phyloP scores from a whole-genome alignment of 2,329 filamentous ascomycete genomes.

The Talaromyces sp. region DNA sequence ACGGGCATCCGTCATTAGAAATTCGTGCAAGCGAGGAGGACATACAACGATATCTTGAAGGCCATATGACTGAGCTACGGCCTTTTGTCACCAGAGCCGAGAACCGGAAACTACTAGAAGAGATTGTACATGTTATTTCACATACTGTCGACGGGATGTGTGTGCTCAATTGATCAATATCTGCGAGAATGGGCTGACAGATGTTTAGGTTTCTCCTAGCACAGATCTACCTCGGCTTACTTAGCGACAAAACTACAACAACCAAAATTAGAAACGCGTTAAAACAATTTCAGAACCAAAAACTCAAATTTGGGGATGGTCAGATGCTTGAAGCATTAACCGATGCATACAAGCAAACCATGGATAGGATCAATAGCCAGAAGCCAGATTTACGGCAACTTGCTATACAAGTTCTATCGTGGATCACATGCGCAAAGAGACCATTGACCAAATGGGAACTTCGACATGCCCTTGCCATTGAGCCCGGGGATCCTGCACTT shows the following conservation, averaged over 20 bases:
- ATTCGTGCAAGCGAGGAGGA: conserved; percentile 32
- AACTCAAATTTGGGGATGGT: not conserved
- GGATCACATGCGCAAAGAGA: conserved; percentile 37
- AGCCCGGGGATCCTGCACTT: conserved; percentile 21
- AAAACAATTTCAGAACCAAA: conserved; percentile 19
- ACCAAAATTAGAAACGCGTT: conserved; percentile 33
- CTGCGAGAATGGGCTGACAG: not conserved
- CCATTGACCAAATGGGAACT: conserved; percentile 34
- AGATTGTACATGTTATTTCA: conserved; percentile 15
- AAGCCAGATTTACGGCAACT: conserved; percentile 21
- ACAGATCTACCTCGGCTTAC: conserved; percentile 18
- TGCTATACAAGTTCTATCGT: conserved; percentile 37
- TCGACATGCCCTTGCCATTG: conserved; percentile 41
- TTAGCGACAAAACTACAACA: conserved; percentile 12
- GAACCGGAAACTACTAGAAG: conserved; percentile 15
- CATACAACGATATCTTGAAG: conserved; percentile 26
- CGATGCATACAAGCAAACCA: conserved; percentile 39
- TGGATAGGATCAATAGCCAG: conserved; percentile 43
- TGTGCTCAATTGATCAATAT: conserved; percentile 3
- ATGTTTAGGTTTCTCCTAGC: conserved; percentile 24
- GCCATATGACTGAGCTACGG: conserved; percentile 17
- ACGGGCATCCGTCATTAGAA: conserved; percentile 17
- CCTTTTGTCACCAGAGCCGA: conserved; percentile 11
- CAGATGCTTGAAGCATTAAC: conserved; percentile 29
- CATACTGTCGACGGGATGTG: conserved; percentile 30